These are phyloP conservation scores for Helminthosporium solani DNA, from an alignment of 2,329 filamentous ascomycete genomes.

Conservation along the genomic window DNA sequence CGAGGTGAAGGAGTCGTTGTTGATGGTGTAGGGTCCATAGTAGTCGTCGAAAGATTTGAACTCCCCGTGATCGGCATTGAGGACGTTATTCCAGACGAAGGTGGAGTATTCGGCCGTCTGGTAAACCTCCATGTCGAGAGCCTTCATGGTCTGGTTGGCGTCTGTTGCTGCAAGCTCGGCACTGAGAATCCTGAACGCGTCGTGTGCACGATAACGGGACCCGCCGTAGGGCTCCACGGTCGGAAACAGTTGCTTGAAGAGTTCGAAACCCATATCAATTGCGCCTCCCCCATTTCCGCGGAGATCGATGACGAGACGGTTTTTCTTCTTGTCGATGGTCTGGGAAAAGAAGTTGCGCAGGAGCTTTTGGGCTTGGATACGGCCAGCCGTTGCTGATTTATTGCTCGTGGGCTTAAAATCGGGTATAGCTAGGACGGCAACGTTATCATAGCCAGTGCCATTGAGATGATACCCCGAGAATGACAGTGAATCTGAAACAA, in stretches of 20 bases:
- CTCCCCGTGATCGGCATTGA: slow-evolving; percentile 13
- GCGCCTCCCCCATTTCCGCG: slow-evolving; percentile 59
- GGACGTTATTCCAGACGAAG: slow-evolving; percentile 19
- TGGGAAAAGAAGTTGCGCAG: slow-evolving; percentile 46
- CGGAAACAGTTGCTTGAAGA: slow-evolving; percentile 55
- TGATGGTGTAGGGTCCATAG: slow-evolving; percentile 28
- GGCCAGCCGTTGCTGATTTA: slow-evolving; percentile 3
- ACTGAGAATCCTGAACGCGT: slow-evolving; percentile 36
- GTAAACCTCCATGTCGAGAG: slow-evolving; percentile 3
- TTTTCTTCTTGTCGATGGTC: slow-evolving; percentile 49
- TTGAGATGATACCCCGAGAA: slow-evolving; percentile 47
- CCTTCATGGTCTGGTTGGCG: slow-evolving; percentile 17
- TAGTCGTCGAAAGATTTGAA: slow-evolving; percentile 35
- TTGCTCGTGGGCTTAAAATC: slow-evolving; percentile 28
- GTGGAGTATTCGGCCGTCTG: neutral
- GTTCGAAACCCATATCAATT: slow-evolving; percentile 32
- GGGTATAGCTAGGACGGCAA: slow-evolving; percentile 43
- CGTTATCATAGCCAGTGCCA: slow-evolving; percentile 37
- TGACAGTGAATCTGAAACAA: slow-evolving; percentile 18
- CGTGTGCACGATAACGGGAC: slow-evolving; percentile 47
- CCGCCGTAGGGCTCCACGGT: slow-evolving; percentile 41
- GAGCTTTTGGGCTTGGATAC: slow-evolving; percentile 28
- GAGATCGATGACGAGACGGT: slow-evolving; percentile 62
- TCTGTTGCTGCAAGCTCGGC: slow-evolving; percentile 11
- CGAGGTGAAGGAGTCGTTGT: slow-evolving; percentile 32